Evolutionary conservation across 23 red algal genomes (phyloP).

Genomic region (Pyropia yezoensis): DNA sequence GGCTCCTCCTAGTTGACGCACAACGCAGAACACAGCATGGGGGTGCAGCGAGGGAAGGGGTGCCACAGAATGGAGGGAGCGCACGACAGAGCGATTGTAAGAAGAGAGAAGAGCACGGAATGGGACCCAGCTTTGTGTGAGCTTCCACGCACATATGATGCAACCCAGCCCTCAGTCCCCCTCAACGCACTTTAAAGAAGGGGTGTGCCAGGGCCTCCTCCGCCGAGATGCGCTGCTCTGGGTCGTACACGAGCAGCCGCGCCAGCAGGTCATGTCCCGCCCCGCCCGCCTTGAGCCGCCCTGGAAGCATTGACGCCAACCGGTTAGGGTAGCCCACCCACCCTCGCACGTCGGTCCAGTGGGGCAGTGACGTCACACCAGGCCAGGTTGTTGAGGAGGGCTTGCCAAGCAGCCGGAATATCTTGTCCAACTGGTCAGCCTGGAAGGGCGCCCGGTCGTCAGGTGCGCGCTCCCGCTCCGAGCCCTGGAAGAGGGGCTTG

Average conservation of each 20-base stretch:
- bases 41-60: not conserved
- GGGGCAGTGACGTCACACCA: slow-evolving; percentile 32
- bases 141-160: not conserved
- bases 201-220: slow-evolving; percentile 52
- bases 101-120: not conserved
- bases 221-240: slow-evolving; percentile 71
- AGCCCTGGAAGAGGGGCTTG: slow-evolving; percentile 78
- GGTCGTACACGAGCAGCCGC: slow-evolving; percentile 72
- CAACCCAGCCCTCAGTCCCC: not conserved
- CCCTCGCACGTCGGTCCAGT: slow-evolving; percentile 54
- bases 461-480: slow-evolving; percentile 53
- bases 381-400: slow-evolving; percentile 66
- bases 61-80: not conserved
- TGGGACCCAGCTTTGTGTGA: not conserved
- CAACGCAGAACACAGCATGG: not conserved
- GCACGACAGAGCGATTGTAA: not conserved
- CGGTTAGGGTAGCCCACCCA: slow-evolving; percentile 43
- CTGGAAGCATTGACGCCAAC: slow-evolving; percentile 58
- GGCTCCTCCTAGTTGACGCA: slow-evolving; percentile 52
- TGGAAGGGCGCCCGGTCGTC: slow-evolving; percentile 81
- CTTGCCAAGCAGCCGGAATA: slow-evolving; percentile 76
- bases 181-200: slow-evolving; percentile 55
- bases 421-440: slow-evolving; percentile 85
- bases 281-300: slow-evolving; percentile 10
- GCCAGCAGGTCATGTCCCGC: slow-evolving; percentile 57